Evolutionary conservation across 192 early-diverging fungal genomes (phyloP).

Genomic region (Funneliformis geosporum): DNA sequence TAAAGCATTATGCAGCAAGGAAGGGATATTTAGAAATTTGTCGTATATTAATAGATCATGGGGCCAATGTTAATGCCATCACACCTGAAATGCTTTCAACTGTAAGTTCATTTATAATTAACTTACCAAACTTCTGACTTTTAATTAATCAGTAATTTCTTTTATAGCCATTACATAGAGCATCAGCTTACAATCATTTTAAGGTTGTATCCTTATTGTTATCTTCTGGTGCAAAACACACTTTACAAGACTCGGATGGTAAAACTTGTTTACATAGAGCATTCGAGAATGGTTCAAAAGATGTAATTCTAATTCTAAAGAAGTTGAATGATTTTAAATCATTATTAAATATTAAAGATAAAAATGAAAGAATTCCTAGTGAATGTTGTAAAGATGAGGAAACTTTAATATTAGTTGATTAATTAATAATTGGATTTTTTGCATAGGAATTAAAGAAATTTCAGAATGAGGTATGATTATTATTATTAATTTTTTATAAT

Average conservation of each 20-base stretch:
- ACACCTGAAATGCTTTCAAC: slow-evolving; percentile 30
- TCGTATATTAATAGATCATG: slow-evolving; percentile 13
- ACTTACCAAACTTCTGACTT: background rate
- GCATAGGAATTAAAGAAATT: too few relatives aligned
- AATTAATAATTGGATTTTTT: too few relatives aligned
- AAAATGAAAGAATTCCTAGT: background rate
- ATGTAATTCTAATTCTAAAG: slow-evolving; percentile 1
- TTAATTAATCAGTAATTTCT: background rate
- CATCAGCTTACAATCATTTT: slow-evolving; percentile 5
- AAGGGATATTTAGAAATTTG: slow-evolving; percentile 22
- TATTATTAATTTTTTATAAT: too few relatives aligned
- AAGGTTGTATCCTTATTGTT: background rate
- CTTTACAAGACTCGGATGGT: slow-evolving; percentile 16
- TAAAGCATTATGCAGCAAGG: slow-evolving; percentile 21
- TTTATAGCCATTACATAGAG: slow-evolving; percentile 23
- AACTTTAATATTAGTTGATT: background rate
- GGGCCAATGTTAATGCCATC: slow-evolving; percentile 1
- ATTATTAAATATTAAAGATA: background rate
- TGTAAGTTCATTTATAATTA: background rate
- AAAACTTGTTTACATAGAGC: slow-evolving; percentile 20
- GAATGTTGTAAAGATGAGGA: background rate
- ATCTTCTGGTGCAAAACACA: background rate
- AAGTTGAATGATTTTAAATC: background rate
- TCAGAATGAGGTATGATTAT: too few relatives aligned
- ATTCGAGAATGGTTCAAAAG: slow-evolving; percentile 12